Evolutionary conservation across 2,329 filamentous ascomycete genomes (phyloP).

Genomic region (Stemphylium vesicarium): DNA sequence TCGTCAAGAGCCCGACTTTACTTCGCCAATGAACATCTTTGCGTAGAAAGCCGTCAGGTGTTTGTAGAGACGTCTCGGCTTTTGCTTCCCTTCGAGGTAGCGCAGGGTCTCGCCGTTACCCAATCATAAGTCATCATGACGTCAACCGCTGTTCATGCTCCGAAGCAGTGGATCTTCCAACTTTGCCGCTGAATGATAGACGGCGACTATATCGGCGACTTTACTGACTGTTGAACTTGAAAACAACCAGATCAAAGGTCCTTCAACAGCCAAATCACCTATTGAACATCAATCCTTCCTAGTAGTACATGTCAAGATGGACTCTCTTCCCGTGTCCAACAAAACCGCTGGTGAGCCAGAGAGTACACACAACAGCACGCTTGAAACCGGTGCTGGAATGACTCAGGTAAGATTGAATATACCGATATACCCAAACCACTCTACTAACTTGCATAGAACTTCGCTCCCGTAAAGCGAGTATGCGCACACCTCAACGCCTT

Average conservation of each 20-base stretch:
- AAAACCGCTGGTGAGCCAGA: constrained; percentile 58
- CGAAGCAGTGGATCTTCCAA: too few species aligned
- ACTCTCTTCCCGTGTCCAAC: constrained; percentile 49
- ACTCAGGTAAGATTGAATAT: constrained; percentile 57
- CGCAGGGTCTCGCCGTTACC: not conserved
- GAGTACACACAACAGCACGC: constrained; percentile 61
- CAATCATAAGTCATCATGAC: constrained; percentile 14
- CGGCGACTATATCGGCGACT: not conserved
- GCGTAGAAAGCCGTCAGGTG: too few species aligned
- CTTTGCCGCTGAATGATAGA: too few species aligned
- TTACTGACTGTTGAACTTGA: not conserved
- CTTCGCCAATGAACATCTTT: too few species aligned
- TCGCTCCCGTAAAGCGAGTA: constrained; percentile 71
- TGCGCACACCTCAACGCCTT: constrained; percentile 89
- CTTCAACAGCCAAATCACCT: too few species aligned
- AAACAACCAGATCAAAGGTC: too few species aligned
- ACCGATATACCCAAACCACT: too few species aligned
- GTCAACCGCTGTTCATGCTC: constrained; percentile 7
- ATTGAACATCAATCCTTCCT: too few species aligned
- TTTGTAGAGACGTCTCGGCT: not conserved
- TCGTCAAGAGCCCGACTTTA: too few species aligned
- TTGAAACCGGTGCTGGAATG: constrained; percentile 66
- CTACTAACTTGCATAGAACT: constrained; percentile 56
- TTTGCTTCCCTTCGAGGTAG: not conserved
- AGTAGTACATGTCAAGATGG: constrained; percentile 29